phyloP scores from a whole-genome alignment of 768 basidiomycete species.

The Heimioporus sp. region DNA sequence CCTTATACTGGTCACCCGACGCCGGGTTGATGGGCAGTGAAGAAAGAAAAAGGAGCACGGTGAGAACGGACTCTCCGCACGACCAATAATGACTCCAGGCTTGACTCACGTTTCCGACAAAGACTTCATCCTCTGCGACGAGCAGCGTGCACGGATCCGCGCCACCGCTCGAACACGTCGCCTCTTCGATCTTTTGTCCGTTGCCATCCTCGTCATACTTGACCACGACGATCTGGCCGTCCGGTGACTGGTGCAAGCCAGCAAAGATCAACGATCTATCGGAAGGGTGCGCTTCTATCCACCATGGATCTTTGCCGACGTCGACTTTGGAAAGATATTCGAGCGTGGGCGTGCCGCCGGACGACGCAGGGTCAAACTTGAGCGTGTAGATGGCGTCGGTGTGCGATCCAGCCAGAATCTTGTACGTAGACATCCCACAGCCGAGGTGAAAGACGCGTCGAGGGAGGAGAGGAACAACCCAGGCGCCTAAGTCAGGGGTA shows the following conservation, averaged over 20 bases:
- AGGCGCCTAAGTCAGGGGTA: too few species aligned
- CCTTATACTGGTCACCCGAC: slow-evolving; percentile 53
- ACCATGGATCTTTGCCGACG: slow-evolving; percentile 69
- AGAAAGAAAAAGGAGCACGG: too few species aligned
- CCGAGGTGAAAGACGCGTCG: too few species aligned
- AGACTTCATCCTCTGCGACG: slow-evolving; percentile 55
- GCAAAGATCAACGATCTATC: slow-evolving; percentile 61
- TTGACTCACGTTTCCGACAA: slow-evolving; percentile 63
- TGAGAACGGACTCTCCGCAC: too few species aligned
- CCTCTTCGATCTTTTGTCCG: slow-evolving; percentile 42
- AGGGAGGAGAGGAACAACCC: too few species aligned
- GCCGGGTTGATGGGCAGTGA: too few species aligned
- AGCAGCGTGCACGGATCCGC: slow-evolving; percentile 63
- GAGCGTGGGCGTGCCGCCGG: slow-evolving; percentile 36
- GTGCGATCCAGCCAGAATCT: slow-evolving; percentile 63
- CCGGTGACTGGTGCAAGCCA: slow-evolving; percentile 55
- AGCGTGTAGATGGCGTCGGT: slow-evolving; percentile 62
- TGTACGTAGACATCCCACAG: slow-evolving; percentile 17
- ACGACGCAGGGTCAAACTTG: slow-evolving; percentile 60
- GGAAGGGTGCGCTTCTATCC: slow-evolving; percentile 63
- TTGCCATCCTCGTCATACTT: slow-evolving; percentile 50
- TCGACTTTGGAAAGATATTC: slow-evolving; percentile 41
- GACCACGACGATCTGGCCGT: slow-evolving; percentile 64
- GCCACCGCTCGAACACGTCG: slow-evolving; percentile 45
- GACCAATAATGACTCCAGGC: neutral